Conservation (phyloP, 2,329 filamentous ascomycete species). For the Aspergillus clavatus region DNA sequence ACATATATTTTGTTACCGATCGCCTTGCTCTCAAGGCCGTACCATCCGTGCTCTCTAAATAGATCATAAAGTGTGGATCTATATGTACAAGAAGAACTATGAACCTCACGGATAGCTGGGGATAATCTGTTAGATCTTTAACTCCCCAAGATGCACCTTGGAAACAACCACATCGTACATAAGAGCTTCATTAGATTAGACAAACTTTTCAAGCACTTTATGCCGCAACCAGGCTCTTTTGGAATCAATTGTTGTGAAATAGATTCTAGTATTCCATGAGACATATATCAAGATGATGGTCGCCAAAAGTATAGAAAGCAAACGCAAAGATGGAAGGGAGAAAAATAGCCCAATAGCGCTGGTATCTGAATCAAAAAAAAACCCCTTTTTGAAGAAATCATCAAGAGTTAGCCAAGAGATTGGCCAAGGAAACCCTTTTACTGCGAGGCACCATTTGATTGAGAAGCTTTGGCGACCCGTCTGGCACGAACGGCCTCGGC, state of each 20-base stretch:
- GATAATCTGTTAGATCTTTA: too few relatives aligned
- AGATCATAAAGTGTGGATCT: constrained; percentile 7
- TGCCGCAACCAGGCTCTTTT: too few relatives aligned
- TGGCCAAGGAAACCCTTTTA: background rate
- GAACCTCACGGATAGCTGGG: background rate
- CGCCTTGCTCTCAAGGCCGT: constrained; percentile 5
- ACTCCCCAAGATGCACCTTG: too few relatives aligned
- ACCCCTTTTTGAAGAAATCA: background rate
- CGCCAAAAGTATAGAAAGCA: constrained; percentile 4
- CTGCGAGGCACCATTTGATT: constrained; percentile 27
- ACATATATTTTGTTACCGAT: constrained; percentile 21
- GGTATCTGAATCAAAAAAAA: constrained; percentile 17
- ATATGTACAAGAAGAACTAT: constrained; percentile 1
- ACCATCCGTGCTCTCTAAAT: constrained; percentile 3
- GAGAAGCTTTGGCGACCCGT: constrained; percentile 47
- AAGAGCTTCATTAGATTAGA: too few relatives aligned
- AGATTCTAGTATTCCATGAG: too few relatives aligned
- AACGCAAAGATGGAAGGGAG: constrained; percentile 6
- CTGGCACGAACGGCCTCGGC: constrained; percentile 77
- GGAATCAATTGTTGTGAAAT: too few relatives aligned
- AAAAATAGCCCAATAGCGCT: constrained; percentile 8
- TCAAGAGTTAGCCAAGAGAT: constrained; percentile 11
- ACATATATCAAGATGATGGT: background rate
- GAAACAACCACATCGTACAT: too few relatives aligned
- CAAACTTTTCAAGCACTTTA: too few relatives aligned